Evolutionary conservation across 768 basidiomycete species (phyloP), one percentile per base, ranked within the genome.

Genomic region (Royoungia palumana): DNA sequence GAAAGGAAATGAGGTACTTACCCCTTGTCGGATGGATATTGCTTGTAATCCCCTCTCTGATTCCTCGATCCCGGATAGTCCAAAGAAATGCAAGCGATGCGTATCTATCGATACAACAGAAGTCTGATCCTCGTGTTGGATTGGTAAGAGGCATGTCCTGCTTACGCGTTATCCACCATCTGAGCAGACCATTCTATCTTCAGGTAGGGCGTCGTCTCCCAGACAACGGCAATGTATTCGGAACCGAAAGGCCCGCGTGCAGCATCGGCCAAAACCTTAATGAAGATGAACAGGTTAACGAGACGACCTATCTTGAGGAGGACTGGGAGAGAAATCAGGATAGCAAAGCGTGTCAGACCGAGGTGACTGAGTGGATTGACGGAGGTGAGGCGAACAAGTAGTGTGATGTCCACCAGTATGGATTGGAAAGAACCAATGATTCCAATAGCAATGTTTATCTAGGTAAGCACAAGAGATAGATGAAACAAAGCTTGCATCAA

Each of bases 111-210:
- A 19, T 16, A n/a, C n/a, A n/a, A n/a, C n/a, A 40, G 21, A 32
- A n/a, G n/a, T n/a, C n/a, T n/a, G 32, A 32, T 32, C 32, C 16
- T 32, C 22, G n/a, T 7, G 40, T 6, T 35, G 22, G 35, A 25
- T 7, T 14, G 22, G 12, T 22, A 8, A 25, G 13, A 1, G 13
- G 30, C 32, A 9, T 2, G 21, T 7, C 22, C 6, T 2, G 43
- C 58, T 48, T 4, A 67, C 61, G 41, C 36, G 24, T 67, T 67
- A 38, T 67, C 65, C n/a, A 62, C 28, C 41, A 67, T 42, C 47
- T 67, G 64, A 17, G 60, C 44, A 8, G 59, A 53, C 65, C 65
- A 66, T n/a, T 65, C 66, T 11, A 68, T 55, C 35, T 63, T 65
- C 30, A 66, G 36, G 50, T 60, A 68, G 9, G 65, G 65, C 9